Conservation (phyloP, 2,329 filamentous ascomycete species). For the Diplodia scrobiculata region DNA sequence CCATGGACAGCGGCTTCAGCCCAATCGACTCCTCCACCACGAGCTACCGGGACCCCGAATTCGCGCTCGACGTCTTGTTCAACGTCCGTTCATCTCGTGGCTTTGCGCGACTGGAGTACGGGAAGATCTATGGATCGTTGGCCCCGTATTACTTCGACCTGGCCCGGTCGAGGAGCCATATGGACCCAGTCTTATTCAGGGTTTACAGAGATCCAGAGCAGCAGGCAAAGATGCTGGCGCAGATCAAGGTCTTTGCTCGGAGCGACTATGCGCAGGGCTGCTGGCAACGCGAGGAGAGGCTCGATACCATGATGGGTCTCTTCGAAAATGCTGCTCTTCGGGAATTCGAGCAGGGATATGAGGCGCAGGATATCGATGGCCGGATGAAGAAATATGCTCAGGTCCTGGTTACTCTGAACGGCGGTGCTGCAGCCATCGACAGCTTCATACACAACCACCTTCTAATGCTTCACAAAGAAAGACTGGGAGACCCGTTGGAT, state of each 20-base stretch:
- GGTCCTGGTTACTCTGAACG: conserved; percentile 80
- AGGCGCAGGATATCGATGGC: conserved; percentile 83
- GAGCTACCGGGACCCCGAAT: conserved; percentile 57
- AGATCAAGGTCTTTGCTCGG: conserved; percentile 74
- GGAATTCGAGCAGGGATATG: conserved; percentile 92
- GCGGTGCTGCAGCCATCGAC: conserved; percentile 75
- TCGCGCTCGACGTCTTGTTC: conserved; percentile 69
- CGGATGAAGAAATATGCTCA: conserved; percentile 87
- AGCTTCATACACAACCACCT: conserved; percentile 88
- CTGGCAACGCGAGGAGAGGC: conserved; percentile 67
- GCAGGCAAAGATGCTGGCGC: conserved; percentile 85
- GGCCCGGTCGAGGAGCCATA: conserved; percentile 68
- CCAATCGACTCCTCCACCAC: conserved; percentile 54
- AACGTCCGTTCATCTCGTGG: conserved; percentile 77
- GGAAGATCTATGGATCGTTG: conserved; percentile 83
- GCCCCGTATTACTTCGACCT: conserved; percentile 89
- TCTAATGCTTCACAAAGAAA: conserved; percentile 71
- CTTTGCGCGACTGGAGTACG: conserved; percentile 84
- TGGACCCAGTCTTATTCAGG: conserved; percentile 81
- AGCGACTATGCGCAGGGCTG: conserved; percentile 81
- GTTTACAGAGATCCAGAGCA: conserved; percentile 85
- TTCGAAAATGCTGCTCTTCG: conserved; percentile 89
- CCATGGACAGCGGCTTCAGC: conserved; percentile 73
- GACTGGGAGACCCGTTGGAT: conserved; percentile 74
- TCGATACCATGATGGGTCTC: conserved; percentile 72